Percentiles rank a stretch among this genome's conserved stretches.
Evolutionary conservation across 352 stramenopile species (phyloP).

Genomic region (Globisporangium iwayamae): DNA sequence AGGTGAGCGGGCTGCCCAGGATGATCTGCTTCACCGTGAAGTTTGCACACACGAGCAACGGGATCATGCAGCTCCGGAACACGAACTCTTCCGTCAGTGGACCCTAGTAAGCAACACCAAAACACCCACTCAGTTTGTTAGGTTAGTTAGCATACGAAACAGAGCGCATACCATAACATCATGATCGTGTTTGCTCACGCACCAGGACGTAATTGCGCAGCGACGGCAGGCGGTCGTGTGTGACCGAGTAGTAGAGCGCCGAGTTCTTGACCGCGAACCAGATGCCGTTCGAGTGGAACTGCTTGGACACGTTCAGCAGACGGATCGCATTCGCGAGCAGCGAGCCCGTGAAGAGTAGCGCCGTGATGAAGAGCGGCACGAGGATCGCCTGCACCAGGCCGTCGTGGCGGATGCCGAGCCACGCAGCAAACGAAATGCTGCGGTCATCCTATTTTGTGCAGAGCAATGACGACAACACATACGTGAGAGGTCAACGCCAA

Average conservation of each 20-base stretch:
- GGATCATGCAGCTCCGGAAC: slow-evolving; percentile 94
- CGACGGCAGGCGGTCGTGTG: slow-evolving; percentile 66
- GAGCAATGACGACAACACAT: background rate
- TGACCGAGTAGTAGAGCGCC: slow-evolving; percentile 72
- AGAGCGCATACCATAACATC: background rate
- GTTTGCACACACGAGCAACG: slow-evolving; percentile 81
- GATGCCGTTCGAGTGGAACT: slow-evolving; percentile 66
- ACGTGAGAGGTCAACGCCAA: background rate
- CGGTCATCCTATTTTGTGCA: slow-evolving; percentile 48
- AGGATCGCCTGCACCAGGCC: slow-evolving; percentile 51
- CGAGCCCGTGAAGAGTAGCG: slow-evolving; percentile 75
- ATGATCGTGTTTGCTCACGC: slow-evolving; percentile 7
- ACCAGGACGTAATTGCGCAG: slow-evolving; percentile 84
- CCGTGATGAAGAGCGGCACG: slow-evolving; percentile 63
- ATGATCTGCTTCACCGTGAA: slow-evolving; percentile 83
- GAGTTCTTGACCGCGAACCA: slow-evolving; percentile 86
- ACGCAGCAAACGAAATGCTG: slow-evolving; percentile 78
- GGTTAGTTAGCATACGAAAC: background rate
- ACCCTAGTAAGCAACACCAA: slow-evolving; percentile 42
- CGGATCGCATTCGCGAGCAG: slow-evolving; percentile 70
- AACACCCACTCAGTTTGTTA: slow-evolving; percentile 5
- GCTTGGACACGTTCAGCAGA: slow-evolving; percentile 71
- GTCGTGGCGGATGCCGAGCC: slow-evolving; percentile 75
- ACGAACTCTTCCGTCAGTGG: slow-evolving; percentile 94
- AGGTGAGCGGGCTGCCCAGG: slow-evolving; percentile 89